These are phyloP conservation scores for Chamaenerion angustifolium DNA, from an alignment of 345 rosid species.

Conservation along the genomic window DNA sequence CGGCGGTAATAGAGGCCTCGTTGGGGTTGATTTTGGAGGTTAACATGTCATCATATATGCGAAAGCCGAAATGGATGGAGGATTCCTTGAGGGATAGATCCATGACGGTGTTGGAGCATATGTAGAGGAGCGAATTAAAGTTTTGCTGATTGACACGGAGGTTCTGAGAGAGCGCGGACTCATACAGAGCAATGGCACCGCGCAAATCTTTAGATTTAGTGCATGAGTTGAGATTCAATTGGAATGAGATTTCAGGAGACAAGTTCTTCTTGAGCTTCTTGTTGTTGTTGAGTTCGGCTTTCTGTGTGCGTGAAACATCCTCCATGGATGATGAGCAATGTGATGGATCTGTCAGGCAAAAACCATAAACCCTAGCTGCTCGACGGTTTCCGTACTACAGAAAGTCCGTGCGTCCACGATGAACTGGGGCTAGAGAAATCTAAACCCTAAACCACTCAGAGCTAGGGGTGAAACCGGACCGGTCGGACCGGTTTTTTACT, in stretches of 20 bases:
- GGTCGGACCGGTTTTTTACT: too few species aligned
- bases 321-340: background rate
- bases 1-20: slow-evolving; percentile 59
- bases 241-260: slow-evolving; percentile 40
- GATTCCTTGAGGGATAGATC: slow-evolving; percentile 21
- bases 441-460: too few species aligned
- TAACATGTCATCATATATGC: slow-evolving; percentile 46
- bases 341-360: too few species aligned
- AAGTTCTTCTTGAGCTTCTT: slow-evolving; percentile 15
- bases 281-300: background rate
- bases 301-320: background rate
- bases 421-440: too few species aligned
- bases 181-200: slow-evolving; percentile 56
- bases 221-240: slow-evolving; percentile 39
- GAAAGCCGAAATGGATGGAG: slow-evolving; percentile 32
- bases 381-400: too few species aligned
- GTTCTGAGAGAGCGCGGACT: slow-evolving; percentile 26
- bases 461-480: too few species aligned
- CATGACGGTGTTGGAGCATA: slow-evolving; percentile 37
- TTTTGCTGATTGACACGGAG: slow-evolving; percentile 41
- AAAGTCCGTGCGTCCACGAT: too few species aligned
- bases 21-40: slow-evolving; percentile 32
- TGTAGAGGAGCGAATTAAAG: slow-evolving; percentile 57
- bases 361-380: too few species aligned
- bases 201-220: slow-evolving; percentile 48